phyloP scores from a whole-genome alignment of 163 green algal species.

The Scenedesmus sp. region DNA sequence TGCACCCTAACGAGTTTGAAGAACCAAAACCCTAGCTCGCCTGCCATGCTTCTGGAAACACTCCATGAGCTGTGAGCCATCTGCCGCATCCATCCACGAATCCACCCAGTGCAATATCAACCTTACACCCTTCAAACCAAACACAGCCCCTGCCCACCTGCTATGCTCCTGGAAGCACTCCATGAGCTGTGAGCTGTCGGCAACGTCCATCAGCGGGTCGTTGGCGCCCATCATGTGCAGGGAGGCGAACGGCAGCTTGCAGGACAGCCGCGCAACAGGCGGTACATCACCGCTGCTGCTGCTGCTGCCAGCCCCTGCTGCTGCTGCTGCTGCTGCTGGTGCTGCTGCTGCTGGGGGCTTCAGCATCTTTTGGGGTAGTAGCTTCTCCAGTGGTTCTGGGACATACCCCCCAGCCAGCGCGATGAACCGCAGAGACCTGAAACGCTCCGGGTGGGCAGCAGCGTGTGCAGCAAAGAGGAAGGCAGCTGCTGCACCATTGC shows the following conservation, averaged over 20 bases:
- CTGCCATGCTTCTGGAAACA: constrained; percentile 58
- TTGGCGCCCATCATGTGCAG: constrained; percentile 65
- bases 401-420: constrained; percentile 66
- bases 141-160: constrained; percentile 1
- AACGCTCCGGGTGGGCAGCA: constrained; percentile 14
- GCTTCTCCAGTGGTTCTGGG: constrained; percentile 58
- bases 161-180: constrained; percentile 56
- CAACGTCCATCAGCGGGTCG: constrained; percentile 59
- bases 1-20: too few relatives aligned
- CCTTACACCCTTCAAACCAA: not conserved
- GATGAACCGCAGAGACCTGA: constrained; percentile 57
- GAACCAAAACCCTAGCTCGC: not conserved
- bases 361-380: constrained; percentile 44
- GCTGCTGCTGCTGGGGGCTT: not conserved
- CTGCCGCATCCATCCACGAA: constrained; percentile 41
- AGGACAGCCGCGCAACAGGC: not conserved
- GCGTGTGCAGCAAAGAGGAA: constrained; percentile 62
- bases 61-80: constrained; percentile 42
- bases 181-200: constrained; percentile 47
- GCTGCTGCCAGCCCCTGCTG: constrained; percentile 19
- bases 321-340: not conserved
- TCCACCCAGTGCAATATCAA: constrained; percentile 29
- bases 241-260: constrained; percentile 45
- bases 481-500: constrained; percentile 69
- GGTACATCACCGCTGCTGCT: not conserved